phyloP scores from a whole-genome alignment of 805 yeast genomes.

The Phaffomyces opuntiae region DNA sequence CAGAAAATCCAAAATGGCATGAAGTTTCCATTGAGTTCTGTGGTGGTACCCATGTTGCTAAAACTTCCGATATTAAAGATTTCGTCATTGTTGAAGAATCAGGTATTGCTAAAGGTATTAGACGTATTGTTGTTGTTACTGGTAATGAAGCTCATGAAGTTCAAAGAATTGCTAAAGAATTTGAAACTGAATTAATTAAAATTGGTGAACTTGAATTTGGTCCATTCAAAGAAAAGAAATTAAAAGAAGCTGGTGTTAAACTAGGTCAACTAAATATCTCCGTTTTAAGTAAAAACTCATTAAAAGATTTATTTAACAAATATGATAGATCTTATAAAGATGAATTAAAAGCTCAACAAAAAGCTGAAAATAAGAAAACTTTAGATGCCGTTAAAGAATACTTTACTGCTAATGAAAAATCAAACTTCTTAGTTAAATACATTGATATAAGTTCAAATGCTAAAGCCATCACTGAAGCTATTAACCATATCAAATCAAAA shows the following conservation, averaged over 20 bases:
- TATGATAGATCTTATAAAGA: constrained; percentile 86
- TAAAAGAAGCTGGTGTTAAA: constrained; percentile 78
- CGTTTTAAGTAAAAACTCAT: constrained; percentile 67
- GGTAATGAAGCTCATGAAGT: constrained; percentile 88
- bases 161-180: constrained; percentile 76
- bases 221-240: constrained; percentile 67
- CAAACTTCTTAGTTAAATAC: constrained; percentile 58
- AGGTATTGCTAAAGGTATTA: constrained; percentile 97
- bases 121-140: constrained; percentile 96
- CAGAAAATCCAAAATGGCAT: constrained; percentile 69
- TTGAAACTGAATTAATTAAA: constrained; percentile 49
- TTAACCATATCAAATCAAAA: constrained; percentile 73
- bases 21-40: constrained; percentile 87
- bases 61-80: constrained; percentile 90
- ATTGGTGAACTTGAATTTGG: constrained; percentile 65
- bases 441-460: constrained; percentile 75
- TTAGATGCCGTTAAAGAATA: constrained; percentile 68
- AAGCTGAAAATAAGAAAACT: constrained; percentile 78
- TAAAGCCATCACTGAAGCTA: constrained; percentile 90
- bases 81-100: constrained; percentile 87
- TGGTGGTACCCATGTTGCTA: constrained; percentile 96
- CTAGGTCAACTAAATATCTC: constrained; percentile 80
- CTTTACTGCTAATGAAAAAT: constrained; percentile 46
- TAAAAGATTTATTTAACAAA: constrained; percentile 66
- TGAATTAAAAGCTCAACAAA: constrained; percentile 79